Conservation (phyloP, 257 asterid species). For the Gentiana straminea region DNA sequence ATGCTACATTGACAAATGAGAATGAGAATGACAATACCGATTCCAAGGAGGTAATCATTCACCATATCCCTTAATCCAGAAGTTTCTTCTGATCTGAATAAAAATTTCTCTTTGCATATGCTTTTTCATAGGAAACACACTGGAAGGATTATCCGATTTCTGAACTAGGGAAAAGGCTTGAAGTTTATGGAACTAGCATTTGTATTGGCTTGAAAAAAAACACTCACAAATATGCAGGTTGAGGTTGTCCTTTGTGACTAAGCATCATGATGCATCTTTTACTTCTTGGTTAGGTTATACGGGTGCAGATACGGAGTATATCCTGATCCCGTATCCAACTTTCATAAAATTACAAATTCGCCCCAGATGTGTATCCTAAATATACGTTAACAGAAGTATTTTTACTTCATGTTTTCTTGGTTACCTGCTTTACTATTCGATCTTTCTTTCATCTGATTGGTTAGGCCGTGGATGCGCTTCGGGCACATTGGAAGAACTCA, state of each 20-base stretch:
- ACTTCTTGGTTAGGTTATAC: too few species aligned
- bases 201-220: slow-evolving; percentile 34
- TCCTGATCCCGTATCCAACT: too few species aligned
- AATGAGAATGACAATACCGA: slow-evolving; percentile 2
- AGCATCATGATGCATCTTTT: neutral
- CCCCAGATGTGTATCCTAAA: too few species aligned
- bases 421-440: neutral
- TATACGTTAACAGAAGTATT: too few species aligned
- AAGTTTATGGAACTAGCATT: slow-evolving; percentile 55
- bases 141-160: slow-evolving; percentile 36
- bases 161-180: slow-evolving; percentile 51
- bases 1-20: slow-evolving; percentile 29
- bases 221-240: slow-evolving; percentile 49
- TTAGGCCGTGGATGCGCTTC: slow-evolving; percentile 69
- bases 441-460: slow-evolving; percentile 10
- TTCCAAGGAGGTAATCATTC: slow-evolving; percentile 5
- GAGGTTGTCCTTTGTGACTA: neutral
- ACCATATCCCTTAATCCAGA: neutral
- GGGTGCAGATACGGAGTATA: too few species aligned
- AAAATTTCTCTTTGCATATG: neutral
- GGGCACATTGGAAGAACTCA: slow-evolving; percentile 66
- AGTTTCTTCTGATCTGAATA: too few species aligned
- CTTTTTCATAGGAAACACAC: slow-evolving; percentile 42
- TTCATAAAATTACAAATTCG: too few species aligned
- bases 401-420: too few species aligned